These are phyloP conservation scores for Apiospora aurea DNA, from an alignment of 2,329 filamentous ascomycete species.

Conservation along the genomic window DNA sequence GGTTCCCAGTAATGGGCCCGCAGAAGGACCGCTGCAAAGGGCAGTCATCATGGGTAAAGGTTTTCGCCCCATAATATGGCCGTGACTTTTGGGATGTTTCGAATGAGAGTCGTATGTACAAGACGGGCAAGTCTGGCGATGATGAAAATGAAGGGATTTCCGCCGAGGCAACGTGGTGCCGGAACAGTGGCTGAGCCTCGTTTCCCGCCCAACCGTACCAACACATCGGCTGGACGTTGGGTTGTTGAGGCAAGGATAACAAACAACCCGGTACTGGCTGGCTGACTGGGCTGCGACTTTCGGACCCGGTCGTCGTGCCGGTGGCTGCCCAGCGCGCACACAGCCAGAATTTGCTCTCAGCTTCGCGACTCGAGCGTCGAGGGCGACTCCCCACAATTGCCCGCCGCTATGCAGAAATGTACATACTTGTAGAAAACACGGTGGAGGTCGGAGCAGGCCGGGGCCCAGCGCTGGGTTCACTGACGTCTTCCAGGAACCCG, in stretches of 20 bases:
- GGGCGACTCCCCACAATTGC: not conserved
- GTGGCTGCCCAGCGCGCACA: not conserved
- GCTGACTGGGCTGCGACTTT: not conserved
- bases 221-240: not conserved
- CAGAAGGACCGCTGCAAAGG: conserved; percentile 12
- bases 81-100: conserved; percentile 10
- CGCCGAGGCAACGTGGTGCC: conserved; percentile 9
- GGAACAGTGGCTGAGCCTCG: conserved; percentile 7
- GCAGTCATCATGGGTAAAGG: conserved; percentile 9
- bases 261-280: not conserved
- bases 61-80: conserved; percentile 21
- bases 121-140: not conserved
- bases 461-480: conserved; percentile 4
- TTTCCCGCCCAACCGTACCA: not conserved
- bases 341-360: not conserved
- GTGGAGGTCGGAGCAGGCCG: conserved; percentile 15
- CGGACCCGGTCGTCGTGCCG: not conserved
- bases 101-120: conserved; percentile 18
- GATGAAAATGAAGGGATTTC: conserved; percentile 2
- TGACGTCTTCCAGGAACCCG: conserved; percentile 13
- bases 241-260: not conserved
- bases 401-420: not conserved
- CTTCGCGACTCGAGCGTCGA: not conserved
- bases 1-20: not conserved
- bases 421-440: not conserved